Conservation (phyloP, 139 green algal genomes). For the Coccomyxa sp. region DNA sequence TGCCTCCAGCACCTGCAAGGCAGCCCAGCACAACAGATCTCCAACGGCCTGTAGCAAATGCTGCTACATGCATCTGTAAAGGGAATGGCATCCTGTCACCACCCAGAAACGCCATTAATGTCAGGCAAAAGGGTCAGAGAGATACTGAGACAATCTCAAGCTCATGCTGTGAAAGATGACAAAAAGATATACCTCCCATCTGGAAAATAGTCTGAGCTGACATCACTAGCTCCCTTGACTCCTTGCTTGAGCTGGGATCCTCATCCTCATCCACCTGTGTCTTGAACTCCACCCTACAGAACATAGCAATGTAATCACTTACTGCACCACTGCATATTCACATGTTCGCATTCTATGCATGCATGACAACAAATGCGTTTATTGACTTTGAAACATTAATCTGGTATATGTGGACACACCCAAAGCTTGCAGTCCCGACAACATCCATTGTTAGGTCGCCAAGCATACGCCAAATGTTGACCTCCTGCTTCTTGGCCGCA, state of each 20-base stretch:
- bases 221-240: background rate
- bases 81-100: background rate
- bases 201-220: background rate
- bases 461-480: conserved; percentile 5
- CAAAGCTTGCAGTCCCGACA: background rate
- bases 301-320: background rate
- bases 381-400: background rate
- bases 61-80: background rate
- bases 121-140: background rate
- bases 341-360: background rate
- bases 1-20: background rate
- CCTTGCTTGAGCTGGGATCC: background rate
- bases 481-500: background rate
- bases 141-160: background rate
- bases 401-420: background rate
- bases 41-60: background rate
- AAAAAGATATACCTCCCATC: background rate
- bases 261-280: background rate
- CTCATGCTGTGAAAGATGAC: background rate
- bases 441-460: conserved; percentile 5
- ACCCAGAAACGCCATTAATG: background rate
- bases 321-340: background rate
- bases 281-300: background rate
- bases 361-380: background rate
- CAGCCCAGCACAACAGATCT: background rate